Base-by-base conservation (phyloP, 176 grass and related monocot species). In the Carex myosuroides region DNA sequence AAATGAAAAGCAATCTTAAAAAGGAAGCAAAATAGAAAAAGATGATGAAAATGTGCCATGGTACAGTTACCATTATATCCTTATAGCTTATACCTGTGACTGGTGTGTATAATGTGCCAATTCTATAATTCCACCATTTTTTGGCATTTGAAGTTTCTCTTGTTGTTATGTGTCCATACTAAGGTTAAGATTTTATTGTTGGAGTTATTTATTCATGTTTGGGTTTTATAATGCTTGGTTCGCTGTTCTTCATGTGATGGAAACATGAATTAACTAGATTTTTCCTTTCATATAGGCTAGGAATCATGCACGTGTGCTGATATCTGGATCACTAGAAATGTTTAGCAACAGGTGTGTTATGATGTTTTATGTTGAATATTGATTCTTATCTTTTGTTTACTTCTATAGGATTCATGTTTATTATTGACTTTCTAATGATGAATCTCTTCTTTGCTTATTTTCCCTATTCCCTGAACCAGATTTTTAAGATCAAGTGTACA, bases 261-360 rank as follows among this genome's bases (percentile, higher is more conserved):
- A 10, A 77, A 77, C 24, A 75, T 54, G 3, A 57, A 56, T 32
- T 78, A 57, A 78, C 70, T 53, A 52, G 70, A 52, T 56, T 35
- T 59, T 20, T 73, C 17, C 60, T 64, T 79, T 79, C 32, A 81
- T 87, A 62, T 83, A 98, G 96, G 96, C 93, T 82, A 95, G 93
- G 87, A 99, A 95, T 54, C 95, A 95, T 92, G 93, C 96, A 79
- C 86, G 93, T 17, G 86, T 99, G 8, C 84, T 95, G 83, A 81
- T 99, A 83, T 94, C 91, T 75, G 96, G 93, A 85, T 99, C 96
- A 54, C 70, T 99, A 2, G 93, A 95, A 85, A 81, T 99, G 39
- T 99, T 99, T 84, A 94, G 91, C 87, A 99, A 99, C 80, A 64
- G 85, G 92, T 98, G 89, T 85, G 29, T 18, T 44, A 69, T 22